Evolutionary conservation across 805 yeast species (phyloP).

Genomic region (Ogataea saltuana): DNA sequence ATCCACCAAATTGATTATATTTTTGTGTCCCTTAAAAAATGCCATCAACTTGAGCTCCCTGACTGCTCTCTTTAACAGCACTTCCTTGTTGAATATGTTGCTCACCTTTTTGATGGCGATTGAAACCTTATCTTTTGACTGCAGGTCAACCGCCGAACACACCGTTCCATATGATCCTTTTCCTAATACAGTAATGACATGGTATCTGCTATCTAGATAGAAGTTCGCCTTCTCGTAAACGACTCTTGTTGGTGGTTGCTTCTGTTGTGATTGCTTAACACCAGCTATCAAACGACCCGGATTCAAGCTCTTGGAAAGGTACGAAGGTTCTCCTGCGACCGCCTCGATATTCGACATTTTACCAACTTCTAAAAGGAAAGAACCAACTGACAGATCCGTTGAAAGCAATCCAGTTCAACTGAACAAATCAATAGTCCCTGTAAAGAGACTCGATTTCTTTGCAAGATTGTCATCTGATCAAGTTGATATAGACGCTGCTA

Average conservation of each 20-base stretch:
- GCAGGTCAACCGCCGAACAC: constrained; percentile 67
- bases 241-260: constrained; percentile 22
- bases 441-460: not conserved
- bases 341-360: constrained; percentile 11
- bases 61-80: constrained; percentile 73
- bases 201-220: constrained; percentile 61
- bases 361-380: not conserved
- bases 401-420: constrained; percentile 2
- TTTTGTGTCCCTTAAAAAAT: constrained; percentile 82
- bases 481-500: constrained; percentile 7
- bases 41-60: constrained; percentile 81
- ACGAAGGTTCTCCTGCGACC: constrained; percentile 16
- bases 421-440: not conserved
- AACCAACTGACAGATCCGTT: constrained; percentile 5
- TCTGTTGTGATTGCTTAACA: constrained; percentile 17
- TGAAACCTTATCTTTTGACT: constrained; percentile 36
- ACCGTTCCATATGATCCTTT: constrained; percentile 88
- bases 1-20: constrained; percentile 73
- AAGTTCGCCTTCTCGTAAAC: constrained; percentile 58
- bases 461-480: not conserved
- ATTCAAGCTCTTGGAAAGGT: constrained; percentile 17
- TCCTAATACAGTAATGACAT: constrained; percentile 61
- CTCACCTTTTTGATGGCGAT: constrained; percentile 84
- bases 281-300: constrained; percentile 13
- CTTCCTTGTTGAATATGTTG: constrained; percentile 64